Conservation (phyloP, 169 alveolate genomes). For the Plasmodium gonderi region DNA sequence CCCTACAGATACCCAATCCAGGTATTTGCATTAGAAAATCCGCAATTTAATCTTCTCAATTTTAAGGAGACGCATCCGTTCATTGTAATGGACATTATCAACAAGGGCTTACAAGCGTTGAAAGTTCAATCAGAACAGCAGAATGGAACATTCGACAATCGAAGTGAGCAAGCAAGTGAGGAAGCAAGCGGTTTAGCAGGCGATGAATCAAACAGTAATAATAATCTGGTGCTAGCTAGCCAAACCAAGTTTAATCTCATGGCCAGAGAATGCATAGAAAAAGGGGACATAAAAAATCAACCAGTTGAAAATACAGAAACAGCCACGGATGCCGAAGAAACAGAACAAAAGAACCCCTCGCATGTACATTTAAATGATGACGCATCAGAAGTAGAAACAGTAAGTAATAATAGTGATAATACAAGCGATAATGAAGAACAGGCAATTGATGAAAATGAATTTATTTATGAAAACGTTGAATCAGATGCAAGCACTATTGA, state of each 20-base stretch:
- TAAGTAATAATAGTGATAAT: neutral
- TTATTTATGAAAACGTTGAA: neutral
- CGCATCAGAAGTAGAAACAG: too few species aligned
- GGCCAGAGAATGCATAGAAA: neutral
- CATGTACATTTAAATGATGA: too few species aligned
- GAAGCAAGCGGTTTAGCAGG: neutral
- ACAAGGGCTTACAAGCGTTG: slow-evolving; percentile 38
- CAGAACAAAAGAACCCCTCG: too few species aligned
- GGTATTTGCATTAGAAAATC: slow-evolving; percentile 49
- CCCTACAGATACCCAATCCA: slow-evolving; percentile 38
- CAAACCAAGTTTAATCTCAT: neutral
- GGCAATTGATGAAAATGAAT: neutral
- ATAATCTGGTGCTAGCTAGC: neutral
- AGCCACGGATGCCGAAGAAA: too few species aligned
- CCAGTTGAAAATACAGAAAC: too few species aligned
- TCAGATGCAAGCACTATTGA: neutral
- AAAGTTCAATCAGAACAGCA: neutral
- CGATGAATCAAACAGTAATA: neutral
- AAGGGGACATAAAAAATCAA: neutral
- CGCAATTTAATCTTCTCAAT: slow-evolving; percentile 24
- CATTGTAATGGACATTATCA: slow-evolving; percentile 9
- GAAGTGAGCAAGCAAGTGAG: neutral
- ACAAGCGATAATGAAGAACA: neutral
- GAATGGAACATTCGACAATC: neutral
- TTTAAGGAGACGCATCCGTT: slow-evolving; percentile 43